Conservation (phyloP, 129 eudicot genomes). For the Chrysanthemum makinoi region DNA sequence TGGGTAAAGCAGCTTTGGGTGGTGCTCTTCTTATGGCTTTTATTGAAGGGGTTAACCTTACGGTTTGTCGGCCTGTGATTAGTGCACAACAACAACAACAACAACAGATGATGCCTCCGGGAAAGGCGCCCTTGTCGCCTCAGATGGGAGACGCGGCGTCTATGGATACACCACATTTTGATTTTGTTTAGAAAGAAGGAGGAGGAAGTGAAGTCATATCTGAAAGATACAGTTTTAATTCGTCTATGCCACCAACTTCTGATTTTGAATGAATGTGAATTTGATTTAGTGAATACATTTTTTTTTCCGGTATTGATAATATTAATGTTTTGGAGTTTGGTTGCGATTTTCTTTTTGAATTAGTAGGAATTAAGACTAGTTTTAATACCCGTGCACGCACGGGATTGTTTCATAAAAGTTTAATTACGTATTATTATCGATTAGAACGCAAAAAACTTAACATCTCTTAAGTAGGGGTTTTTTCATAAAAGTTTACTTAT, state of each 20-base stretch:
- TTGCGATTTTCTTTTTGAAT: too few relatives aligned
- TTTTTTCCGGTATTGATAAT: too few relatives aligned
- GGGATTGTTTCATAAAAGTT: too few relatives aligned
- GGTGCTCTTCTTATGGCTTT: slow-evolving; percentile 56
- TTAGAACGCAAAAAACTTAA: too few relatives aligned
- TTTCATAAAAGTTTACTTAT: too few relatives aligned
- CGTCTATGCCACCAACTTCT: slow-evolving; percentile 25
- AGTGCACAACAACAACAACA: too few relatives aligned
- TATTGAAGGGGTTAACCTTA: slow-evolving; percentile 79
- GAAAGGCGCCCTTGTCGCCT: slow-evolving; percentile 27
- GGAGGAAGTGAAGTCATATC: slow-evolving; percentile 21
- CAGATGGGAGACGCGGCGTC: neutral
- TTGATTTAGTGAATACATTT: neutral
- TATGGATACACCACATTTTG: too few relatives aligned
- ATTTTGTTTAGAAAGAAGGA: slow-evolving; percentile 19
- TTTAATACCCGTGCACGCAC: too few relatives aligned
- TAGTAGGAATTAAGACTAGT: too few relatives aligned
- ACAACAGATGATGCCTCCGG: slow-evolving; percentile 37
- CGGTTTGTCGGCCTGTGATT: slow-evolving; percentile 44
- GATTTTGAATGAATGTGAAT: slow-evolving; percentile 18
- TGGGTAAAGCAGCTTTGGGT: slow-evolving; percentile 55
- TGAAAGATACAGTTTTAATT: slow-evolving; percentile 23
- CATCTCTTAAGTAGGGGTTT: too few relatives aligned
- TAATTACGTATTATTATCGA: too few relatives aligned
- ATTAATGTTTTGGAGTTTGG: too few relatives aligned